Evolutionary conservation across 768 basidiomycete genomes (phyloP), one percentile per base, ranked within the genome.

Genomic region (Lentinula sp.): DNA sequence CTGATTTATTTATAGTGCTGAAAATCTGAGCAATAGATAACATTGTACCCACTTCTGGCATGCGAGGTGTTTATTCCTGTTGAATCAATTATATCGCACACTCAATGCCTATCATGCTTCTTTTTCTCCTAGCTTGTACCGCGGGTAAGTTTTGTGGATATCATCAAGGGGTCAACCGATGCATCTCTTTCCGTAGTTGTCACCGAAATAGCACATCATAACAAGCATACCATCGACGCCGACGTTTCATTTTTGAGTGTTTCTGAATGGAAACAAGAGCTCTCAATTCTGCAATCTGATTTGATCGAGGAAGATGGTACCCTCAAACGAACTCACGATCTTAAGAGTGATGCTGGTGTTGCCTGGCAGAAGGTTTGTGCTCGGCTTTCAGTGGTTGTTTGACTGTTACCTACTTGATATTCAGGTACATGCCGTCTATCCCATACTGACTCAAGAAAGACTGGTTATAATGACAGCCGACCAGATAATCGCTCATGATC

Each of bases 31-130:
- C 5, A 15, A 7, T 42, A 83, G 84, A 85, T 64, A 84, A 82
- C 62, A 78, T 86, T 53, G 84, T 87, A 13, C 85, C 85, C 4
- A 86, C 85, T 4, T 85, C 82, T 62, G 84, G 85, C 28, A 86
- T 86, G 84, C 76, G 83, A 64, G 83, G 84, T 84, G 61, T 34
- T 66, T 66, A 28, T 16, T 15, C 32, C 61, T 10, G 54, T 37
- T 51, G 60, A 7, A 16, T 40, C 34, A 32, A 37, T 16, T n/a
- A 45, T 31, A 39, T 46, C 5, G 16, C 53, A 4, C 37, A 43
- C 61, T 34, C 50, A 42, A 37, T 60, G 54, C 48, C 15, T 13
- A 21, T 50, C 18, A 34, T 40, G 15, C 39, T 48, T 45, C 31
- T 60, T 45, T 13, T 39, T 39, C 37, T 39, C 42, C 51, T 60